Evolutionary conservation across 2,329 filamentous ascomycete species (phyloP).

Genomic region (Fusarium circinatum): DNA sequence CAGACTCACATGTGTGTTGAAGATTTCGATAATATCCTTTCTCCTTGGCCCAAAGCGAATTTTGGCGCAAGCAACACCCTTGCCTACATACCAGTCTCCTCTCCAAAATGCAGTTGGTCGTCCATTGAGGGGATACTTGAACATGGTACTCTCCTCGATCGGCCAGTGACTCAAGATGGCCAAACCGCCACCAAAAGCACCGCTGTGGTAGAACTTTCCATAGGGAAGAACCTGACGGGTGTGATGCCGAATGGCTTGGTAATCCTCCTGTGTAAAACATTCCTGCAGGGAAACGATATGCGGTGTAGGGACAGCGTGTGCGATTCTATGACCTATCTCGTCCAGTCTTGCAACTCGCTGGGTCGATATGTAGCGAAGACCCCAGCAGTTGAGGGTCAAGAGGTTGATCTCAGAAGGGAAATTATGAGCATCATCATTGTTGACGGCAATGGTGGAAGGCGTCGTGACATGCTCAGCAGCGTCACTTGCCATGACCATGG

Average conservation of each 20-base stretch:
- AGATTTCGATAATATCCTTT: conserved; percentile 83
- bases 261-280: conserved; percentile 91
- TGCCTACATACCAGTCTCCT: conserved; percentile 96
- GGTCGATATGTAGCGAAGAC: conserved; percentile 85
- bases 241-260: conserved; percentile 77
- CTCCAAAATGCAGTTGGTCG: conserved; percentile 92
- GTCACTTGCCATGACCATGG: conserved; percentile 38
- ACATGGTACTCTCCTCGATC: conserved; percentile 89
- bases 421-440: conserved; percentile 41
- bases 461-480: conserved; percentile 32
- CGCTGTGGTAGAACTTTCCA: conserved; percentile 92
- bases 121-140: conserved; percentile 88
- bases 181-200: conserved; percentile 88
- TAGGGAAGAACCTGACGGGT: conserved; percentile 82
- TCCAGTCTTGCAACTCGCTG: conserved; percentile 80
- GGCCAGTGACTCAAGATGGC: conserved; percentile 93
- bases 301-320: conserved; percentile 72
- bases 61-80: conserved; percentile 86
- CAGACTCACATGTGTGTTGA: conserved; percentile 81
- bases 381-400: conserved; percentile 96
- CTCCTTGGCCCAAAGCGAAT: conserved; percentile 74
- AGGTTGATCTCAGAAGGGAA: conserved; percentile 74
- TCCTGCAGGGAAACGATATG: conserved; percentile 95
- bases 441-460: conserved; percentile 28
- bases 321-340: conserved; percentile 86